Evolutionary conservation across 139 green algal genomes (phyloP), one percentile per base, ranked within the genome.

Genomic region (Spirogloea muscicola): DNA sequence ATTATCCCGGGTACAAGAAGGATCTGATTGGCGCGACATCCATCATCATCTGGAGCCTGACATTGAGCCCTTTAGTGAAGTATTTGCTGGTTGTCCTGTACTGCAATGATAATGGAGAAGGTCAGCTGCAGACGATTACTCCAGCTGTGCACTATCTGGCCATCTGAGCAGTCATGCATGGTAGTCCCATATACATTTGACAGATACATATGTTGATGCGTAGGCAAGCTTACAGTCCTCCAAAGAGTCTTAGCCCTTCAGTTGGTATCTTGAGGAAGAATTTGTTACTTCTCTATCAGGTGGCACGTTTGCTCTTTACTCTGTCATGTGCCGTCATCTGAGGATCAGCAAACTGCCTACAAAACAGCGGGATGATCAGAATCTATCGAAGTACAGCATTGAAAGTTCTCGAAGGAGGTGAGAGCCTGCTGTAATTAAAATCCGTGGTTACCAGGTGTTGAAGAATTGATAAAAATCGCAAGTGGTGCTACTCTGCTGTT

Each of bases 241-340:
- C n/a, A n/a, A n/a, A n/a, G n/a, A n/a, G n/a, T n/a, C n/a, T n/a
- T n/a, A n/a, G n/a, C 44, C 44, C 44, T 52, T 52, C 16, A 27
- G 13, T 52, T 16, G 16, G 16, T 27, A 13, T 52, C 44, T 16
- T 16, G 18, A 64, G 25, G 18, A 29, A 64, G 21, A 40, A 31
- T 68, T 68, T 74, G 31, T 9, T 33, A 10, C 5, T 43, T 7
- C 7, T 66, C 29, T 34, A 0, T 16, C 80, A 91, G 86, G 88
- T n/a, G 89, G 89, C 34, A 86, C 88, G 16, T 90, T 93, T 84
- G 89, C 89, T 1, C 78, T 93, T 13, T 93, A 89, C 63, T 83
- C 84, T 13, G 60, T 88, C 13, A 78, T 93, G 3, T 87, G 85
- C 49, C 80, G 83, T 41, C 64, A 64, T 43, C 74, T 84, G 21